These are phyloP conservation scores for Debaryomyces castellii DNA, from an alignment of 805 yeast species.

Conservation along the genomic window DNA sequence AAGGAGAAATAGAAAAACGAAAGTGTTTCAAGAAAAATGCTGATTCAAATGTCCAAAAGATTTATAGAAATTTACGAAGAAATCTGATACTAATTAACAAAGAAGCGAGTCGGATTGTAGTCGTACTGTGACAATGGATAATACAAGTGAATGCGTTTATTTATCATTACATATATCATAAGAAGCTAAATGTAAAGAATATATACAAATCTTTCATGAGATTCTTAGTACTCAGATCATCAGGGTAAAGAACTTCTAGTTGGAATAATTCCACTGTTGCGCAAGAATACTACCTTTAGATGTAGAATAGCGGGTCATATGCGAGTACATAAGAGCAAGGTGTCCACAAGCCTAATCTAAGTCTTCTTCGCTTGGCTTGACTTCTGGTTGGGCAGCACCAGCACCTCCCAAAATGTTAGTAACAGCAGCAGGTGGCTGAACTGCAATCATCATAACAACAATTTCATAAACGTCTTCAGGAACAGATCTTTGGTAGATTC, in stretches of 20 bases:
- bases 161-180: background rate
- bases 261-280: background rate
- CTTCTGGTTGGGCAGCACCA: slow-evolving; percentile 10
- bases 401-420: slow-evolving; percentile 56
- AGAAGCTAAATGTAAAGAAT: background rate
- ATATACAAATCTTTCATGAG: background rate
- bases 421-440: slow-evolving; percentile 82
- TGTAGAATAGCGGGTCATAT: background rate
- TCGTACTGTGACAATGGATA: background rate
- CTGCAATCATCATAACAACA: slow-evolving; percentile 84
- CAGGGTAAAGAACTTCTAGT: background rate
- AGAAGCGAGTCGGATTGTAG: background rate
- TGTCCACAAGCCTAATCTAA: slow-evolving; percentile 21
- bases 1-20: too few relatives aligned
- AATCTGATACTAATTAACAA: background rate
- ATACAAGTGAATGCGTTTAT: background rate
- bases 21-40: background rate
- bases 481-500: slow-evolving; percentile 84
- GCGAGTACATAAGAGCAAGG: background rate
- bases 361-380: slow-evolving; percentile 31
- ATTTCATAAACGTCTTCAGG: slow-evolving; percentile 81
- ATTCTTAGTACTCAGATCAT: background rate
- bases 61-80: background rate
- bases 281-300: background rate
- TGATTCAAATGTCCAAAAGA: background rate